Evolutionary conservation across 192 early-diverging fungal species (phyloP).

Genomic region (Gamsiella multidivaricata): DNA sequence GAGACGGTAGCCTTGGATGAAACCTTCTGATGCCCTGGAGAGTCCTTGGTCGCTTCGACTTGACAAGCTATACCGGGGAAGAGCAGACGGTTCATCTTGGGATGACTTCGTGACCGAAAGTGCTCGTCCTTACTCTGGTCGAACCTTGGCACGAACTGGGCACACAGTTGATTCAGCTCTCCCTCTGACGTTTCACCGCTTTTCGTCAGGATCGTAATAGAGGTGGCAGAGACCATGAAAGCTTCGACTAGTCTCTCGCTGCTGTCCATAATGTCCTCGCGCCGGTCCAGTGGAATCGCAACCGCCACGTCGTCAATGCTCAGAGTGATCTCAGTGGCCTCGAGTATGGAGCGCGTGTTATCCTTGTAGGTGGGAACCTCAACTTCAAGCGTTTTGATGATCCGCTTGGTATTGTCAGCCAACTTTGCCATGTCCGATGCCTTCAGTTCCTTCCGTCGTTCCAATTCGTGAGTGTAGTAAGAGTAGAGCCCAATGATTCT

Average conservation of each 20-base stretch:
- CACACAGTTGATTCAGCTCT: constrained; percentile 64
- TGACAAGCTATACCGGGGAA: constrained; percentile 66
- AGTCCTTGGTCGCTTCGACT: constrained; percentile 53
- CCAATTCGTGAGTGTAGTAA: constrained; percentile 76
- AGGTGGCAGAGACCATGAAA: constrained; percentile 69
- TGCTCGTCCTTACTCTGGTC: constrained; percentile 69
- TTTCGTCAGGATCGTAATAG: constrained; percentile 69
- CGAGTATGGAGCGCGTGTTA: constrained; percentile 63
- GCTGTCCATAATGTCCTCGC: constrained; percentile 55
- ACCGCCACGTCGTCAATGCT: constrained; percentile 66
- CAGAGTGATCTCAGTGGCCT: constrained; percentile 63
- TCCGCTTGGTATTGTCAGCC: constrained; percentile 70
- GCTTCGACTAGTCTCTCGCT: constrained; percentile 58
- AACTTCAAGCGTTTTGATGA: constrained; percentile 74
- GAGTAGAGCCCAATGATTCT: constrained; percentile 70
- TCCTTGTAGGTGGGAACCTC: constrained; percentile 62
- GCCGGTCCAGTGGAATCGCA: constrained; percentile 68
- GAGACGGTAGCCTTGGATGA: constrained; percentile 67
- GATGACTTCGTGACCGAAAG: constrained; percentile 63
- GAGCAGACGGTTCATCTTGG: constrained; percentile 63
- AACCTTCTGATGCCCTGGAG: constrained; percentile 55
- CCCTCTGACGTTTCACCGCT: constrained; percentile 67
- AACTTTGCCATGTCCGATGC: constrained; percentile 67
- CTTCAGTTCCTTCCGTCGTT: constrained; percentile 65
- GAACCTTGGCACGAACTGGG: constrained; percentile 77